These are phyloP conservation scores for Rhizophagus clarus DNA, from an alignment of 192 early-diverging fungal genomes.

Conservation along the genomic window DNA sequence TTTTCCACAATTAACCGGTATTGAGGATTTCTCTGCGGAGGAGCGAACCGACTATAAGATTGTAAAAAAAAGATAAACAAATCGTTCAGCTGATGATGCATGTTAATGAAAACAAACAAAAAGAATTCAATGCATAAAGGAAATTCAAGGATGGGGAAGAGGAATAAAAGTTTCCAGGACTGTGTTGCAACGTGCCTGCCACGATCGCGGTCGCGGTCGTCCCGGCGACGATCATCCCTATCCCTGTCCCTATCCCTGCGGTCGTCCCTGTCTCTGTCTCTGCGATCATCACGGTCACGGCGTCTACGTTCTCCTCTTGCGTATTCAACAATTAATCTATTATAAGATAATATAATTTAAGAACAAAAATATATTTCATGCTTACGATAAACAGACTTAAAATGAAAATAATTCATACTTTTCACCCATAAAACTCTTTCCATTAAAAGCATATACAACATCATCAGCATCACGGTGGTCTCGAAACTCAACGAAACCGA, in stretches of 20 bases:
- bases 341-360: not conserved
- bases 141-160: constrained; percentile 27
- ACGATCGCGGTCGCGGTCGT: constrained; percentile 41
- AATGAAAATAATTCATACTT: constrained; percentile 50
- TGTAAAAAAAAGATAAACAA: constrained; percentile 4
- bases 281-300: constrained; percentile 54
- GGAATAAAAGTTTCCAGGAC: constrained; percentile 28
- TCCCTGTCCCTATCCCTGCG: constrained; percentile 39
- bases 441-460: constrained; percentile 84
- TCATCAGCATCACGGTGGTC: constrained; percentile 86
- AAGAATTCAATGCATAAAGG: not conserved
- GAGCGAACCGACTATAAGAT: constrained; percentile 40
- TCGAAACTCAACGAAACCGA: constrained; percentile 94
- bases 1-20: constrained; percentile 81
- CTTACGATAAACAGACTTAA: constrained; percentile 16
- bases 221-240: constrained; percentile 34
- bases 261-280: constrained; percentile 51
- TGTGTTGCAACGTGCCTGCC: constrained; percentile 29
- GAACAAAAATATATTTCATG: not conserved
- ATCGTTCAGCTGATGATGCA: not conserved
- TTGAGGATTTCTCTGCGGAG: constrained; percentile 57
- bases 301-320: constrained; percentile 67
- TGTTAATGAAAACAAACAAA: not conserved
- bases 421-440: constrained; percentile 80
- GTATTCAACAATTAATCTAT: constrained; percentile 80